A percentile compares a stretch with the other conserved stretches of the same genome.
phyloP scores from a whole-genome alignment of 1,284 basidiomycete species.

The Cerioporus squamosus region DNA sequence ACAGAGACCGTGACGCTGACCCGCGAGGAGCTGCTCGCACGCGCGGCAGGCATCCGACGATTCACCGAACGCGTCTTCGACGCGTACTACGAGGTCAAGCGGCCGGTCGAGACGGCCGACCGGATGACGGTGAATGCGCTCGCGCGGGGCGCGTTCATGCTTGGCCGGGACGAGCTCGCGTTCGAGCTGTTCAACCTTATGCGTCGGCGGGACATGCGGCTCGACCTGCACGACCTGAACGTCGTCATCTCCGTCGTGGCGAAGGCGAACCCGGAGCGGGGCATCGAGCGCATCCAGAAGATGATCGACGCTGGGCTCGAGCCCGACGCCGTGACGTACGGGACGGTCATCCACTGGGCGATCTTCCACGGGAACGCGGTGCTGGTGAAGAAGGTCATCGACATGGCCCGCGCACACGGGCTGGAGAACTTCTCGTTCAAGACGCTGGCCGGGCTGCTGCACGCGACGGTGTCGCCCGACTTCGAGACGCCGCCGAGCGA shows the following conservation, averaged over 20 bases:
- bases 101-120: constrained; percentile 49
- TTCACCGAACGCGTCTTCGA: constrained; percentile 54
- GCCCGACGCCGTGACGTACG: constrained; percentile 58
- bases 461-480: constrained; percentile 39
- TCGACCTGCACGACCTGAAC: constrained; percentile 67
- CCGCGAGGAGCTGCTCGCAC: constrained; percentile 18
- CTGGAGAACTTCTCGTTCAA: constrained; percentile 46
- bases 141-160: constrained; percentile 63
- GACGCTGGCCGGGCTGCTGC: constrained; percentile 53
- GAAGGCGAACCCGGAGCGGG: constrained; percentile 49
- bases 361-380: constrained; percentile 46
- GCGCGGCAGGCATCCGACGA: constrained; percentile 34
- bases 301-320: constrained; percentile 52
- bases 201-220: constrained; percentile 51
- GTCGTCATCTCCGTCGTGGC: constrained; percentile 61
- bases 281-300: constrained; percentile 47
- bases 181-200: constrained; percentile 52
- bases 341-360: constrained; percentile 63
- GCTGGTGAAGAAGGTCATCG: constrained; percentile 49
- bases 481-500: constrained; percentile 29
- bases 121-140: constrained; percentile 62
- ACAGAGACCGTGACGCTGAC: background rate
- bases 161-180: constrained; percentile 53
- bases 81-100: constrained; percentile 46
- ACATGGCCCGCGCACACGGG: constrained; percentile 40